Evolutionary conservation across 2,329 filamentous ascomycete genomes (phyloP).

Genomic region (Ophiostoma sp.): DNA sequence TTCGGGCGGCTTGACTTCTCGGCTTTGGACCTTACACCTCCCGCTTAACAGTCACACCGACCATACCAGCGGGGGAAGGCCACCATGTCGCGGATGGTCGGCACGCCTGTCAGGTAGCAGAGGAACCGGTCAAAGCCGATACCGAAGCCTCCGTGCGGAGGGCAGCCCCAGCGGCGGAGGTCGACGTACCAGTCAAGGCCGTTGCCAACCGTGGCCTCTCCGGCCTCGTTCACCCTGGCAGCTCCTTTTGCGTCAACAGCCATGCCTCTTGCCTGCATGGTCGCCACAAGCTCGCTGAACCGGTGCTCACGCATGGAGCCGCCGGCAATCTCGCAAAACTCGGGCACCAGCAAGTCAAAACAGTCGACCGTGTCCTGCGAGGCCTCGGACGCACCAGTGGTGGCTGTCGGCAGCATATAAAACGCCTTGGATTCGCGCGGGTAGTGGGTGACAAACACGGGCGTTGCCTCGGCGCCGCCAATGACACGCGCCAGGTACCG

Average conservation of each 20-base stretch:
- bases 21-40: background rate
- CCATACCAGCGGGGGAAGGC: conserved; percentile 77
- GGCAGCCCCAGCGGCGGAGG: conserved; percentile 84
- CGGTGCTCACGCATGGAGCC: conserved; percentile 86
- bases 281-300: conserved; percentile 20
- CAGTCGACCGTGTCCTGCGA: conserved; percentile 70
- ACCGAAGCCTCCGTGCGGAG: conserved; percentile 88
- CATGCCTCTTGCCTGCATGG: conserved; percentile 26
- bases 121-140: conserved; percentile 85
- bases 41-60: conserved; percentile 57
- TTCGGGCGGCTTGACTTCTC: background rate
- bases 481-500: conserved; percentile 70
- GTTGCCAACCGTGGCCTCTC: conserved; percentile 26
- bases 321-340: conserved; percentile 82
- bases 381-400: background rate
- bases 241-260: background rate
- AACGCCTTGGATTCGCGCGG: conserved; percentile 89
- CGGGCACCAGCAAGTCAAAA: conserved; percentile 86
- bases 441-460: conserved; percentile 91
- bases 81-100: conserved; percentile 81
- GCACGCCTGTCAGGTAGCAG: conserved; percentile 77
- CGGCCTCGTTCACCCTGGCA: too few relatives aligned
- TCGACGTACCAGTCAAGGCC: conserved; percentile 83
- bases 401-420: conserved; percentile 61
- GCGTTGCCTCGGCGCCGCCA: conserved; percentile 51